phyloP scores from a whole-genome alignment of 805 yeast genomes.

The Clavispora carvajalis region DNA sequence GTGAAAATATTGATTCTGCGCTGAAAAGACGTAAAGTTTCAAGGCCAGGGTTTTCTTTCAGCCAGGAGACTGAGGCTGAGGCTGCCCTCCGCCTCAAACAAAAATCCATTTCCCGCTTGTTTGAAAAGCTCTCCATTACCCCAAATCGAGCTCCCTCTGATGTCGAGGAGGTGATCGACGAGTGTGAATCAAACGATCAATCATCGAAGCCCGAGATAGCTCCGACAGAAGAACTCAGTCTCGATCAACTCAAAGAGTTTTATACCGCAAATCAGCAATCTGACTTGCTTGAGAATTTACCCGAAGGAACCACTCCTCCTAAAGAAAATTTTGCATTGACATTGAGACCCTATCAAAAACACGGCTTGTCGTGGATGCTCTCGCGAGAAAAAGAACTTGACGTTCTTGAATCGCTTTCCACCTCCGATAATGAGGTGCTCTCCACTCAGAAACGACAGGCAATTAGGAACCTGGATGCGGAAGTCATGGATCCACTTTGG shows the following conservation, averaged over 20 bases:
- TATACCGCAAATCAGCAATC: conserved; percentile 68
- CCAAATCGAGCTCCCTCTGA: conserved; percentile 9
- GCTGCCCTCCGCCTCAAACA: conserved; percentile 47
- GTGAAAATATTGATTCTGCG: conserved; percentile 6
- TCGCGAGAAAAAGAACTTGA: conserved; percentile 62
- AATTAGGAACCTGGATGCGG: conserved; percentile 35
- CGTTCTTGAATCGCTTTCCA: conserved; percentile 30
- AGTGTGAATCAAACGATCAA: conserved; percentile 4
- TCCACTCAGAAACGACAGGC: conserved; percentile 23
- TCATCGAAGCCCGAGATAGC: conserved; percentile 13
- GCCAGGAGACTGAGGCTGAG: conserved; percentile 51
- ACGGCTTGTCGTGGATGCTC: conserved; percentile 88
- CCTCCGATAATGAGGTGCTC: conserved; percentile 14
- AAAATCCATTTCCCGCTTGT: conserved; percentile 48
- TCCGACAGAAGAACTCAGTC: conserved; percentile 41
- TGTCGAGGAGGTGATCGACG: background rate
- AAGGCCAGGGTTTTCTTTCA: conserved; percentile 19
- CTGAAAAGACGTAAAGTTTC: conserved; percentile 16
- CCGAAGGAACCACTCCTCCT: conserved; percentile 55
- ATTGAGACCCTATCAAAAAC: conserved; percentile 74
- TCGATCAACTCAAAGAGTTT: conserved; percentile 71
- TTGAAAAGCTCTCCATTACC: conserved; percentile 42
- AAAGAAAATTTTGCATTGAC: conserved; percentile 46
- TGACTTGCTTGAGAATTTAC: conserved; percentile 50
- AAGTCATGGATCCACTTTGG: conserved; percentile 82